A percentile compares a stretch with the other conserved stretches of the same genome.
Evolutionary conservation across 1,284 basidiomycete genomes (phyloP).

Genomic region (Thelephora terrestris): DNA sequence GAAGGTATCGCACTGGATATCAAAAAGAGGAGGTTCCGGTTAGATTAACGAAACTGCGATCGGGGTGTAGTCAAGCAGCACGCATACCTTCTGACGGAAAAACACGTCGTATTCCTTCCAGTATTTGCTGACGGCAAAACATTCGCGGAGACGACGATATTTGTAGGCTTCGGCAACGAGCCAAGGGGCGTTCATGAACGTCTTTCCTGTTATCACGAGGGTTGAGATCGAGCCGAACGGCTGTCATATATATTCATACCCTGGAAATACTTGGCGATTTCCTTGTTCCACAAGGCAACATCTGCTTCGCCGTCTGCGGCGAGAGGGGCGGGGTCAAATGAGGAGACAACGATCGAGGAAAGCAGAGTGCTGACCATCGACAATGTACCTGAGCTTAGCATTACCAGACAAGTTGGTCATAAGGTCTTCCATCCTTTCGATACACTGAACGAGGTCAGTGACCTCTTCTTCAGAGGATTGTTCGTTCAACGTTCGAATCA

Average conservation of each 20-base stretch:
- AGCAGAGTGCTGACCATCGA: slow-evolving; percentile 56
- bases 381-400: slow-evolving; percentile 73
- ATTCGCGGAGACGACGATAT: slow-evolving; percentile 91
- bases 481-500: slow-evolving; percentile 83
- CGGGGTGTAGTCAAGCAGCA: neutral
- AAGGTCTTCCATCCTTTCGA: slow-evolving; percentile 77
- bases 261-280: slow-evolving; percentile 88
- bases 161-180: slow-evolving; percentile 97
- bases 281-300: slow-evolving; percentile 95
- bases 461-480: slow-evolving; percentile 80
- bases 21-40: neutral
- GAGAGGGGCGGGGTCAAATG: too few species aligned
- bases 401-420: slow-evolving; percentile 78
- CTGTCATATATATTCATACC: slow-evolving; percentile 33
- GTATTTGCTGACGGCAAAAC: slow-evolving; percentile 88
- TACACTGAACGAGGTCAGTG: slow-evolving; percentile 79
- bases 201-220: slow-evolving; percentile 50
- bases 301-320: slow-evolving; percentile 63
- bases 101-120: slow-evolving; percentile 90
- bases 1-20: slow-evolving; percentile 82
- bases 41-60: too few species aligned
- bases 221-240: neutral
- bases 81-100: slow-evolving; percentile 74
- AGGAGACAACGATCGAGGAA: too few species aligned
- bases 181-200: slow-evolving; percentile 96